Base-by-base conservation (phyloP, 148 eudicot genomes). In the Pouteria glomerata region DNA sequence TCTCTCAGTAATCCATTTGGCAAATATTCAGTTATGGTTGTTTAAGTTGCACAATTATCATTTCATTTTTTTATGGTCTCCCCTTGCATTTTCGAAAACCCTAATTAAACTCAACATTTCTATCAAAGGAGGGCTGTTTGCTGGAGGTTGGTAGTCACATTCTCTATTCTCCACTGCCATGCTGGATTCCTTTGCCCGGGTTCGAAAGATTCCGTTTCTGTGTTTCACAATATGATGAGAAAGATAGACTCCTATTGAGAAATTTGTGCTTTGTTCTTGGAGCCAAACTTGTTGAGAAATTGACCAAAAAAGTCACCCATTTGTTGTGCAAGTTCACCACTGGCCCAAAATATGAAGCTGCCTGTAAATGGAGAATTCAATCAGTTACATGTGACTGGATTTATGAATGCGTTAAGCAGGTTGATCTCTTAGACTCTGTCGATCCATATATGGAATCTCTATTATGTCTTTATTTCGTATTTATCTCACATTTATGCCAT, bases 161-260 rank as follows among this genome's bases (percentile, higher is more conserved):
- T 69, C 90, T 95, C 65, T 95, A 83, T 84, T 91, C 96, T 77
- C 97, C 98, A 70, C 96, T 95, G 69, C 85, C 93, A 45, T 95
- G 98, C 85, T 87, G 60, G 73, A 77, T 89, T 81, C 98, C 98
- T 68, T 83, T 95, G 45, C 91, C 91, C 60, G 96, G 91, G 60
- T 89, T 89, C 71, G 76, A 80, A 84, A 73, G 70, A 16, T 76
- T 82, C 59, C 84, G 85, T 33, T 76, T 95, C 69, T 91, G 96
- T 82, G 86, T 85, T 65, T 95, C 98, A 29, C 98, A 88, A 66
- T 95, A 95, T 80, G 79, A 79, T 70, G 86, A 85, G 44, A 95
- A 86, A 79, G 97, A 95, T n/a, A 80, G 86, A 77, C 48, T 72
- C 70, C 91, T 95, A 68, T 69, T 95, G 55, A 81, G 89, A 86